Base-by-base conservation (phyloP, 495 filamentous ascomycete genomes). In the Amphirosellinia nigrospora region DNA sequence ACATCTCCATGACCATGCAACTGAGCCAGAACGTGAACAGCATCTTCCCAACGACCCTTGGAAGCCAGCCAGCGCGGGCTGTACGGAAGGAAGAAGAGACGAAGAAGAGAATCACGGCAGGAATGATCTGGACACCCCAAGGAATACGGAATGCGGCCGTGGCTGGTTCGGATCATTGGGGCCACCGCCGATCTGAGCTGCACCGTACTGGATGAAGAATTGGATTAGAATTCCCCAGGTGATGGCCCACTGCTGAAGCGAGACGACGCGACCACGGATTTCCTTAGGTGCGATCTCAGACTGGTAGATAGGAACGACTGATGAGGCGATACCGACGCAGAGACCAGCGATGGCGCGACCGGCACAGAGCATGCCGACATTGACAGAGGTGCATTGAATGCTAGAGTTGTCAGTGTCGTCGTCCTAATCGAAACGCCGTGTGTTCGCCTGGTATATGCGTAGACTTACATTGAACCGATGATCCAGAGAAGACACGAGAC, bases 211-310 rank as follows among this genome's bases (percentile, higher is more conserved):
- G 75, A 93, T 89, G 79, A 91, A 90, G 79, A 87, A 92, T 80
- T 91, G 89, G 43, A 84, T 86, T 53, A 88, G 68, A 46, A 87
- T 89, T 45, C 85, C 89, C 88, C 92, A 94, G 23, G 90, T 93
- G 59, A 93, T 93, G 3, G 91, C 89, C 86, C 92, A 92, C 77
- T 93, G 89, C 77, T 93, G 91, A 4, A 91, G 79, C 23, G 86
- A 87, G 15, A 95, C 91, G 28, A 96, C 85, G 21, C 92, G 86
- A 39, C 93, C 93, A 67, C 93, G 89, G 72, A 92, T 93, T 68
- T 92, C 90, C 70, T 92, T 91, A 21, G 90, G 92, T 6, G 92
- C 87, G 65, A 94, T 86, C 77, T 96, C 93, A 43, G 92, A 87
- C 66, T 92, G 89, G 74, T 95, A 95, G 28, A 94, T 89, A 6